Base-by-base conservation (phyloP, 2,329 filamentous ascomycete species). In the Hypomyces rosellus region DNA sequence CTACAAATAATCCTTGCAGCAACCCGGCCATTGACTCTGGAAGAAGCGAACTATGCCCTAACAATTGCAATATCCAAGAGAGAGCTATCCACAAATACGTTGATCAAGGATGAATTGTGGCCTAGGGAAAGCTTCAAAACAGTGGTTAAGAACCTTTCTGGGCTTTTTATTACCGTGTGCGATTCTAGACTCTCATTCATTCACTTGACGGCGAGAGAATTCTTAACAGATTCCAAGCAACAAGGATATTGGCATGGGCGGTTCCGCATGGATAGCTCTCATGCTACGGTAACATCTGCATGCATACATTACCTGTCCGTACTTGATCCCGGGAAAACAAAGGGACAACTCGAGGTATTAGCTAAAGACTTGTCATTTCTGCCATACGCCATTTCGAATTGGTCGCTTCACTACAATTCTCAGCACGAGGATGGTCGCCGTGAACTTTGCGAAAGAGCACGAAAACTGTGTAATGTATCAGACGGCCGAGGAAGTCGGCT, bases 141-240 rank as follows among this genome's bases (percentile, higher is more conserved):
- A 3, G 5, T 30, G 2, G 43, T 50, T 1, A 46, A 34, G 20
- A 46, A 50, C 20, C 13, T 52, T 13, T 50, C 34, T 3, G 43
- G 50, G 8, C 50, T 50, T 4, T 43, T 52, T 14, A 30, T 52
- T 20, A 52, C 5, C 2, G 42, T 52, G 2, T 25, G 34, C 22
- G 46, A 46, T n/a, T 40, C 16, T 3, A 20, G 25, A 12, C 4
- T 52, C 13, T 46, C 39, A 2, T 52, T 52, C 13, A 46, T 52
- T 6, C 50, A 52, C 6, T 33, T 18, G 14, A 52, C 50, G 22
- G 50, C 41, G 1, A 41, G 50, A 38, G 50, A 52, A 14, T 52
- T 52, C 18, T 34, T 59, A 2, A 45, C 22, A 3, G 51, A 50
- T 34, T 8, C 38, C 13, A 45, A 48, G 5, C 20, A 34, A 15